Percentiles rank a stretch among this genome's conserved stretches.
phyloP scores from a whole-genome alignment of 169 alveolate genomes.

The Eimeria brunetti region DNA sequence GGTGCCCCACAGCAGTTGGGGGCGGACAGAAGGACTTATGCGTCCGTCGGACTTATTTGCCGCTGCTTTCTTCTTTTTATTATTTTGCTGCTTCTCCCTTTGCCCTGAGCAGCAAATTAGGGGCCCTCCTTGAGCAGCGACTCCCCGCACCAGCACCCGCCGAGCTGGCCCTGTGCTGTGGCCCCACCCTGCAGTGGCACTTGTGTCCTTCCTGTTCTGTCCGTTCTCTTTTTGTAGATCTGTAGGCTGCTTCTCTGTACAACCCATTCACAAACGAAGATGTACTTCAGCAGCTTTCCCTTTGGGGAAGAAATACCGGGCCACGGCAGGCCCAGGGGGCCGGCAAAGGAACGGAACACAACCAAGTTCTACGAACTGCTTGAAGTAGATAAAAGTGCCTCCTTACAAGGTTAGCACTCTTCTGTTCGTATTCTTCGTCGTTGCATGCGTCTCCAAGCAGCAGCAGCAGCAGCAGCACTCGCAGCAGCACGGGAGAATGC shows the following conservation, averaged over 20 bases:
- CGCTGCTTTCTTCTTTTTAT: constrained; percentile 25
- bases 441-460: background rate
- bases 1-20: constrained; percentile 71
- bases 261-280: constrained; percentile 22
- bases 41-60: background rate
- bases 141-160: constrained; percentile 78
- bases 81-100: background rate
- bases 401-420: constrained; percentile 83
- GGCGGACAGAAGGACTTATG: constrained; percentile 10
- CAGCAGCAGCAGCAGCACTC: background rate
- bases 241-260: constrained; percentile 10
- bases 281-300: constrained; percentile 83
- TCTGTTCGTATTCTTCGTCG: background rate
- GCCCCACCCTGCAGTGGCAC: constrained; percentile 66
- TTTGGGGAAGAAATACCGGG: constrained; percentile 79
- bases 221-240: background rate
- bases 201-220: constrained; percentile 23
- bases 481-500: background rate
- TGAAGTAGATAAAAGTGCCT: constrained; percentile 90
- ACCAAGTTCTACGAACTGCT: constrained; percentile 91
- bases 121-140: constrained; percentile 54
- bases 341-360: constrained; percentile 88
- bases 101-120: constrained; percentile 11
- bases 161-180: constrained; percentile 58
- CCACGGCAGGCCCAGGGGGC: constrained; percentile 66